Conservation (phyloP, 192 early-diverging fungal species). For the Coemansia erecta region DNA sequence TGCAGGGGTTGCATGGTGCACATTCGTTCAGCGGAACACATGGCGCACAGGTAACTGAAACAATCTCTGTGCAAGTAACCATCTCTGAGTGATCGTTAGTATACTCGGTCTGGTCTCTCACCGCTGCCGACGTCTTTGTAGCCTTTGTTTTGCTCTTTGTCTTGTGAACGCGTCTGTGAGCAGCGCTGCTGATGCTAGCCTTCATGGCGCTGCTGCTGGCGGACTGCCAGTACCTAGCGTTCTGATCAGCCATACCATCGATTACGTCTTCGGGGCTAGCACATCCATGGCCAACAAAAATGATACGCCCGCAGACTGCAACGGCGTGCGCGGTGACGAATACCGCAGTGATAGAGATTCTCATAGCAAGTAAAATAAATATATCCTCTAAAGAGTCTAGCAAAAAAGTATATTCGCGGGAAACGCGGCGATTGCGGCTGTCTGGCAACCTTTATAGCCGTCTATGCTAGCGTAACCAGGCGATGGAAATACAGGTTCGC, state of each 20-base stretch:
- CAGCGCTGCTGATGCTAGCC: background rate
- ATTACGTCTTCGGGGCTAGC: constrained; percentile 2
- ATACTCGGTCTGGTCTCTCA: background rate
- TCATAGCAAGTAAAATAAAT: constrained; percentile 2
- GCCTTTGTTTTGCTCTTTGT: background rate
- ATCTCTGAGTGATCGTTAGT: background rate
- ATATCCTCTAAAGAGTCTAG: background rate
- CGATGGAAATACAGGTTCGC: too few species aligned
- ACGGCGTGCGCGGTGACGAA: constrained; percentile 3
- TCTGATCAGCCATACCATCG: constrained; percentile 2
- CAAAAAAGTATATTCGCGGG: too few species aligned
- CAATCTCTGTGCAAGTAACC: background rate
- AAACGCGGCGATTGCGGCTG: too few species aligned
- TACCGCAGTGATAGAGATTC: background rate
- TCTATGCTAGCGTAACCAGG: too few species aligned
- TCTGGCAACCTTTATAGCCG: too few species aligned
- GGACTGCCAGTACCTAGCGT: background rate
- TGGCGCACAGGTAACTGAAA: background rate
- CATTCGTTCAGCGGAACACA: background rate
- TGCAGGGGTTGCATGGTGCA: background rate
- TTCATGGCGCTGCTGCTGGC: background rate
- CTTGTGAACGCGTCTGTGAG: background rate
- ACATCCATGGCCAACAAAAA: constrained; percentile 14
- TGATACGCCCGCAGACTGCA: constrained; percentile 3
- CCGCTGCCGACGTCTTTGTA: background rate